Evolutionary conservation across 306 rosid species (phyloP), one percentile per base, ranked within the genome.

Genomic region (Ziziphus jujuba): DNA sequence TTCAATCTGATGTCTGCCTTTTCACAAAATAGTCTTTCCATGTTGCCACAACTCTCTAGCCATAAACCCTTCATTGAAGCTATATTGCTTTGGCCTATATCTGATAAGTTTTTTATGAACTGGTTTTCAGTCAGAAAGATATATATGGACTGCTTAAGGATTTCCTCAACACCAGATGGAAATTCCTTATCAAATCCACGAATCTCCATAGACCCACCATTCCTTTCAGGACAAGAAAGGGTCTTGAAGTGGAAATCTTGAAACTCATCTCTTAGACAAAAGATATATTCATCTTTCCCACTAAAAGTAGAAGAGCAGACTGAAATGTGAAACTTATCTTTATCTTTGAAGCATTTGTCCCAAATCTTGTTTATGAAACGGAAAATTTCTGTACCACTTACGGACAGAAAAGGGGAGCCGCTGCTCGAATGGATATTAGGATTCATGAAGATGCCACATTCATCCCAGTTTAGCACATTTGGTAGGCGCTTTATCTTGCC

Each of bases 11-110:
- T 13, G 17, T 49, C 48, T 10, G 22, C 33, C 17, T 64, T 21
- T 14, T 64, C 57, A 6, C 3, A 31, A 31, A 65, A 63, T 40
- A 79, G 21, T 40, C 3, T 43, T 34, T 65, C 52, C 34, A 66
- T 50, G 12, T 59, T 31, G 23, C 56, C 34, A 47, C 79, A 74
- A n/a, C 40, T 68, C 61, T 66, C 35, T 14, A 79, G 51, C 76
- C 70, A 59, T 22, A 77, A 69, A 14, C 83, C 76, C 64, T 70
- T 74, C 72, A 79, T 24, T 35, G 48, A 44, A 21, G 69, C 72
- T 2, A 45, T 9, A 4, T 35, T 61, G 7, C 34, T 17, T 36
- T 4, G 36, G 13, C 51, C 70, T 40, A 74, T 22, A 20, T 65
- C 66, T 17, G 79, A 65, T 36, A 79, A 58, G 38, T 49, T 21